Conservation (phyloP, 257 asterid species). For the Solanum virginianum region DNA sequence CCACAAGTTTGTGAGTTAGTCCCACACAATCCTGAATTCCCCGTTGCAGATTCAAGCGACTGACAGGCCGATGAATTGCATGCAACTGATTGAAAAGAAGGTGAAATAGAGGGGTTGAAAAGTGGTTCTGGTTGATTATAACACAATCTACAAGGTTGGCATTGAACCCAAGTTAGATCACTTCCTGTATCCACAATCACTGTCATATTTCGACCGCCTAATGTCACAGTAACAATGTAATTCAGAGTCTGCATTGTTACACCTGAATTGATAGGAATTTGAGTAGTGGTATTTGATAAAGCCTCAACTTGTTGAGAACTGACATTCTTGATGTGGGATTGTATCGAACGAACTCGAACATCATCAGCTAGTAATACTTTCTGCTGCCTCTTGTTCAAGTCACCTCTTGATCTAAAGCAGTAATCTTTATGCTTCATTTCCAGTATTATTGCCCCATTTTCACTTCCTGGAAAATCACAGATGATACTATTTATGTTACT, state of each 20-base stretch:
- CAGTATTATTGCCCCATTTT: conserved; percentile 49
- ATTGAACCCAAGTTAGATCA: conserved; percentile 86
- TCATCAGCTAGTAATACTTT: conserved; percentile 24
- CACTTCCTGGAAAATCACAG: conserved; percentile 33
- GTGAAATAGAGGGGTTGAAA: conserved; percentile 46
- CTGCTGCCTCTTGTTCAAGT: conserved; percentile 18
- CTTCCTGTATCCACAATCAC: conserved; percentile 83
- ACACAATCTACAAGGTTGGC: conserved; percentile 71
- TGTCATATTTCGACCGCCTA: conserved; percentile 54
- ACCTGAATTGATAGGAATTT: conserved; percentile 52
- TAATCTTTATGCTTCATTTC: conserved; percentile 60
- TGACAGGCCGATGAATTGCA: conserved; percentile 56
- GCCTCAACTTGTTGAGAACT: conserved; percentile 16
- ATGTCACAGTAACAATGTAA: conserved; percentile 47
- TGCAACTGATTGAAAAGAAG: conserved; percentile 40
- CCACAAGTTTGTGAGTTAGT: conserved; percentile 23
- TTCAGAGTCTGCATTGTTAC: conserved; percentile 61
- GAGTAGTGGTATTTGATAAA: conserved; percentile 29
- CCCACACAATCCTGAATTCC: conserved; percentile 45
- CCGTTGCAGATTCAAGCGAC: conserved; percentile 43
- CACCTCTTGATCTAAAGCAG: conserved; percentile 20
- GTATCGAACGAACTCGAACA: conserved; percentile 47
- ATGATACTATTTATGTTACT: neutral
- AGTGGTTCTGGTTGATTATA: conserved; percentile 74
- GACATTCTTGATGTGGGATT: conserved; percentile 26